A percentile compares a stretch with the other conserved stretches of the same genome.
Conservation (phyloP, 2,329 filamentous ascomycete genomes). For the Fusarium sterilihyphosum region DNA sequence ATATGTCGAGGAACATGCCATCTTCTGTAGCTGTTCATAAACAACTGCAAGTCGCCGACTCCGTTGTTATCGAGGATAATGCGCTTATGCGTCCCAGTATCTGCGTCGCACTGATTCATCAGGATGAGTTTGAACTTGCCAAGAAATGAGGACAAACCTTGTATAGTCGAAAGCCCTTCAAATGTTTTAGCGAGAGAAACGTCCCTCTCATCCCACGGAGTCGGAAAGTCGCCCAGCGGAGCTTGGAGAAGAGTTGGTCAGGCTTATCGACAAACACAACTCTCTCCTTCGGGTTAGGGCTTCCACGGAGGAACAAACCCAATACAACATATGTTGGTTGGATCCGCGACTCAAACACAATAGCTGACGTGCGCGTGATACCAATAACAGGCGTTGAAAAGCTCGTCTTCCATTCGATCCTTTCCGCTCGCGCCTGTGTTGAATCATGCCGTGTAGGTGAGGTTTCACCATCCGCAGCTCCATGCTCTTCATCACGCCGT, state of each 20-base stretch:
- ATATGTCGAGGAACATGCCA: neutral
- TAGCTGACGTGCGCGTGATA: neutral
- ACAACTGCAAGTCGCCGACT: neutral
- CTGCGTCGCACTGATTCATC: neutral
- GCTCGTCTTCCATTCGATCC: neutral
- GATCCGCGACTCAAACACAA: neutral
- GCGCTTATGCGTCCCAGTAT: neutral
- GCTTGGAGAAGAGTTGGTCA: neutral
- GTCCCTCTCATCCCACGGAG: neutral
- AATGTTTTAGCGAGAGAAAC: neutral
- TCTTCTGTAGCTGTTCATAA: fast-evolving
- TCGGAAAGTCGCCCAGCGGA: neutral
- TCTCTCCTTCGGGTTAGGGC: neutral
- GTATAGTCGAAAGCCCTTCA: neutral
- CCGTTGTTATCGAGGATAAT: neutral
- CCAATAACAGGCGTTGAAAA: neutral
- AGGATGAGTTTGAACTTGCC: neutral
- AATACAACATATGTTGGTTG: neutral
- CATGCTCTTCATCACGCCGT: neutral
- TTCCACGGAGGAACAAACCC: neutral
- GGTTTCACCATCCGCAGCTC: neutral
- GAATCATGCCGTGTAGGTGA: no score
- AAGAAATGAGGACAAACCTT: neutral
- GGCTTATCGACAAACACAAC: neutral
- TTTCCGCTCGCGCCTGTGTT: no score